A percentile compares a stretch with the other conserved stretches of the same genome.
phyloP scores from a whole-genome alignment of 192 early-diverging fungal genomes.

The Coemansia sp. region DNA sequence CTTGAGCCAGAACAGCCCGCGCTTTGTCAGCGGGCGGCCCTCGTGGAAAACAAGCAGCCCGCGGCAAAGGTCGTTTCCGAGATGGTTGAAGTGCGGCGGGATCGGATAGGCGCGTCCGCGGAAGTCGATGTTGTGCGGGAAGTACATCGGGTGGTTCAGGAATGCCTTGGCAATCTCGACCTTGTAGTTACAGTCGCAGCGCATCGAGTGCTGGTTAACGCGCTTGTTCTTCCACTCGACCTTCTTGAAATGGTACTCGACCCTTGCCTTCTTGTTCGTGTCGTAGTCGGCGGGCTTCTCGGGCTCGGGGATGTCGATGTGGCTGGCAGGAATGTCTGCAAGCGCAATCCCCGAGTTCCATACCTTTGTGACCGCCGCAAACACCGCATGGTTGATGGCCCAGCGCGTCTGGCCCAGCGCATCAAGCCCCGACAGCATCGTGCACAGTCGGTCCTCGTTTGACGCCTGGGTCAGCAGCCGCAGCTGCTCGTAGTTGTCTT shows the following conservation, averaged over 20 bases:
- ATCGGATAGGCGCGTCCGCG: conserved; percentile 97
- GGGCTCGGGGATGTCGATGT: conserved; percentile 53
- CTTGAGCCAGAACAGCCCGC: conserved; percentile 88
- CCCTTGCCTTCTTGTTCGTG: conserved; percentile 57
- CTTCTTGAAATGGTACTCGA: conserved; percentile 58
- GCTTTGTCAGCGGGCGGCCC: conserved; percentile 73
- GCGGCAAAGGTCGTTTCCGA: conserved; percentile 95
- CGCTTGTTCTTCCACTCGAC: conserved; percentile 61
- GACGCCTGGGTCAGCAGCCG: conserved; percentile 79
- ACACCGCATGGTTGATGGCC: conserved; percentile 82
- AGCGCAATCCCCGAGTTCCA: conserved; percentile 84
- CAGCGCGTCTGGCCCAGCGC: conserved; percentile 85
- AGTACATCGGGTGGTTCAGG: conserved; percentile 85
- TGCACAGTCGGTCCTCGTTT: conserved; percentile 65
- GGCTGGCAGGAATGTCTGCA: conserved; percentile 71
- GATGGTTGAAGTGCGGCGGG: conserved; percentile 92
- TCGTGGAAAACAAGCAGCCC: conserved; percentile 85
- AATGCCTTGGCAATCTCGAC: conserved; percentile 92
- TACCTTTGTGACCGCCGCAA: conserved; percentile 73
- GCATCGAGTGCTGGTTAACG: conserved; percentile 77
- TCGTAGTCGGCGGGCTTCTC: conserved; percentile 65
- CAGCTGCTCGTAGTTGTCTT: conserved; percentile 68
- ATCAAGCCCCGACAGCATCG: conserved; percentile 77
- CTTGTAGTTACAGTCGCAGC: conserved; percentile 94
- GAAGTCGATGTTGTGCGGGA: conserved; percentile 98